Evolutionary conservation across 441 rosid species (phyloP).

Genomic region (Hypseocharis bilobata): DNA sequence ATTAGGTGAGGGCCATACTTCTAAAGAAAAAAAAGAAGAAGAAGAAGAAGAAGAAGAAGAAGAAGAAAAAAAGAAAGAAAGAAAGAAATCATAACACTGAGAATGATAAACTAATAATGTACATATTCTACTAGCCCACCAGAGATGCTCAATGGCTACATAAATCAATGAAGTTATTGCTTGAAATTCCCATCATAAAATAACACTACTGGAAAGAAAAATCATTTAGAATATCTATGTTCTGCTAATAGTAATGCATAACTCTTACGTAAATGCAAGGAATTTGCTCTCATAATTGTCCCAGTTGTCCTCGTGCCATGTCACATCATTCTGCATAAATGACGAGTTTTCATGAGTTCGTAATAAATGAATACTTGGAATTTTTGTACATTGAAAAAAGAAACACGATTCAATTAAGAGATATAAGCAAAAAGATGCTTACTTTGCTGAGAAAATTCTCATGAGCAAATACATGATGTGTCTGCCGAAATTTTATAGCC

Average conservation of each 20-base stretch:
- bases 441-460: conserved; percentile 62
- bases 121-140: background rate
- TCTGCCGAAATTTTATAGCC: conserved; percentile 52
- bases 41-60: no score
- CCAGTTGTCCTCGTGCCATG: conserved; percentile 95
- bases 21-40: no score
- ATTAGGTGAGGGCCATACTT: no score
- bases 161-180: background rate
- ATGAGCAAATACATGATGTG: conserved; percentile 39
- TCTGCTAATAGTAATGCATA: conserved; percentile 6
- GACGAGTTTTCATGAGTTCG: conserved; percentile 14
- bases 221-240: background rate
- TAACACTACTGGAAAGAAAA: background rate
- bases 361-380: background rate
- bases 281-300: conserved; percentile 76
- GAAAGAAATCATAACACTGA: background rate
- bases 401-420: background rate
- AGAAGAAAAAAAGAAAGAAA: background rate
- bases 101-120: background rate
- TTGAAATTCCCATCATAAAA: background rate
- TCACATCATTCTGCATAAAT: conserved; percentile 51
- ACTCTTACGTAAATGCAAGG: conserved; percentile 78
- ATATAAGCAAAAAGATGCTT: conserved; percentile 12
- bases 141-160: background rate
- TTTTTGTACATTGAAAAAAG: background rate